Evolutionary conservation across 164 flowering plant genomes (phyloP).

Genomic region (Pachysandra terminalis): DNA sequence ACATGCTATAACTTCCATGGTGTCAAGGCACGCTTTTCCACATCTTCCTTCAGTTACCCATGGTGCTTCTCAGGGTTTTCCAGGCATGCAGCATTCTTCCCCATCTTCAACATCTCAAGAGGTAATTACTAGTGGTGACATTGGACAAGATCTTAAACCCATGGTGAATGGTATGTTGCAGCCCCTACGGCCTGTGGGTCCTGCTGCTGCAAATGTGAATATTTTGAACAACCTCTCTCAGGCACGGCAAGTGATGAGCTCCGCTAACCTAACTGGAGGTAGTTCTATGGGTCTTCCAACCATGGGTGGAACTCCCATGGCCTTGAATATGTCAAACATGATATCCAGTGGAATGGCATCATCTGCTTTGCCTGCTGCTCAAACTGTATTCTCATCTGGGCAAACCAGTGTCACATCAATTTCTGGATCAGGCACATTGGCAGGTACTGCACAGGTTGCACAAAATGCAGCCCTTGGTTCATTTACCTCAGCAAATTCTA

Average conservation of each 20-base stretch:
- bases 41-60: constrained; percentile 59
- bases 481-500: constrained; percentile 53
- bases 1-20: constrained; percentile 57
- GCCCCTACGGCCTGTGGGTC: constrained; percentile 53
- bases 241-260: constrained; percentile 65
- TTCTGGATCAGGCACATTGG: constrained; percentile 51
- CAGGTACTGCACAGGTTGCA: constrained; percentile 50
- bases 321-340: constrained; percentile 88
- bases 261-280: constrained; percentile 62
- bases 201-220: constrained; percentile 75
- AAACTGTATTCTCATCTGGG: constrained; percentile 61
- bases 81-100: constrained; percentile 64
- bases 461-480: constrained; percentile 56
- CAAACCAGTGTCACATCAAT: constrained; percentile 53
- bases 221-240: constrained; percentile 83
- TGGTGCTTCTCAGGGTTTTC: constrained; percentile 53
- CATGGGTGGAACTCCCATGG: constrained; percentile 64
- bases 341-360: constrained; percentile 89
- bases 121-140: constrained; percentile 48
- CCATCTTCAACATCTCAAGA: constrained; percentile 74
- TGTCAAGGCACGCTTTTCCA: constrained; percentile 47
- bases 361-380: constrained; percentile 55
- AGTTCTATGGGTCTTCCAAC: constrained; percentile 65
- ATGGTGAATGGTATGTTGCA: constrained; percentile 49
- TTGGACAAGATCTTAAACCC: constrained; percentile 65